Base-by-base conservation (phyloP, 1,139 yeast genomes). In the Geotrichum aggregatum region DNA sequence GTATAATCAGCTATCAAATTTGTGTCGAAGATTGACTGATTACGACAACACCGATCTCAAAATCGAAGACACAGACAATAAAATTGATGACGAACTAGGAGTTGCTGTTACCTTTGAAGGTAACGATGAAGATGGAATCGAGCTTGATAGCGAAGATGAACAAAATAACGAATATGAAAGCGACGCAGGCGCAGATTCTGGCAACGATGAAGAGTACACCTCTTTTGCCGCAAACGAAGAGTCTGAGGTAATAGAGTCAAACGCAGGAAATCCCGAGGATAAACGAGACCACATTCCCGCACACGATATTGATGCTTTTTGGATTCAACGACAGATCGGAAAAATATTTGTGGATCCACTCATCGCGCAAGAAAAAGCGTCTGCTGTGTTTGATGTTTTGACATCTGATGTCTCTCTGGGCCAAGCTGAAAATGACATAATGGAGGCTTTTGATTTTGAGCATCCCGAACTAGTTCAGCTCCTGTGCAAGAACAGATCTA, bases 21-120 rank as follows among this genome's bases (percentile, higher is more conserved):
- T 84, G 47, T 71, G 80, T 3, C 74, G 76, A 42, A 69, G 73
- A 28, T 78, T 91, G 43, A 76, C 83, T 0, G 96, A 84, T 60
- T 81, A 76, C 59, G 72, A 70, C 1, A 52, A 58, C 0, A 58
- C 64, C 5, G 71, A 71, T 18, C 73, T 64, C 3, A 66, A 64
- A 7, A 63, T 59, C 10, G 63, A 60, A 14, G 56, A 52, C 3
- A 66, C 59, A 2, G 49, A 44, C 4, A 42, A 40, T 26, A 38
- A 44, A 42, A 28, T 54, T 18, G 74, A 71, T 7, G 71, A 73
- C 11, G 80, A 76, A 2, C 66, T 72, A 14, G 76, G 74, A 43
- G 72, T 74, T 26, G 82, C 76, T 10, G 77, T 74, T 5, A 73
- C 73, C 1, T 75, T 73, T 40, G 76, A 72, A 42, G 77, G 74